A percentile compares a stretch with the other conserved stretches of the same genome.
phyloP scores from a whole-genome alignment of 2,329 filamentous ascomycete genomes.

The Bipolaris oryzae region DNA sequence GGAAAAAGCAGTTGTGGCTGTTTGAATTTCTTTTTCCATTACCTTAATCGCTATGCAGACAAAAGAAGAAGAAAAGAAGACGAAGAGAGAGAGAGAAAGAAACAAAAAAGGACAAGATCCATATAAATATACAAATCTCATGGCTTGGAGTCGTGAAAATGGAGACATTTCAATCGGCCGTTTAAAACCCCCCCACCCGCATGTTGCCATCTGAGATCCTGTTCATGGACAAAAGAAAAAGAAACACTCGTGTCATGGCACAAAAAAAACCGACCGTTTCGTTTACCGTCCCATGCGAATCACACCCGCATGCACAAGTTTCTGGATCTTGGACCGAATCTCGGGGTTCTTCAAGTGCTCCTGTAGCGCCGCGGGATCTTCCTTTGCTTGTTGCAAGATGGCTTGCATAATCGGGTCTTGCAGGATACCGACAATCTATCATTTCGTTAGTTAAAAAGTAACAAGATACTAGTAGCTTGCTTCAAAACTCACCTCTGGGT shows the following conservation, averaged over 20 bases:
- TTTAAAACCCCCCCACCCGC: background rate
- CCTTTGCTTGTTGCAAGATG: constrained; percentile 95
- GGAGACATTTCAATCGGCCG: background rate
- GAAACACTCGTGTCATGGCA: background rate
- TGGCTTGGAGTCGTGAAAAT: background rate
- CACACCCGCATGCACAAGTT: constrained; percentile 89
- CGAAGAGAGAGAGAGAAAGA: background rate
- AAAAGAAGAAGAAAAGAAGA: background rate
- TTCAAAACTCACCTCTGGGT: constrained; percentile 75
- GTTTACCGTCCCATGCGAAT: constrained; percentile 72
- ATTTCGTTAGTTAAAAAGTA: constrained; percentile 29
- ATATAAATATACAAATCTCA: constrained; percentile 1
- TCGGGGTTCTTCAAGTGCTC: constrained; percentile 96
- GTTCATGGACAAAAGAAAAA: background rate
- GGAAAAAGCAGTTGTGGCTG: background rate
- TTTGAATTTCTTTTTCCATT: constrained; percentile 1
- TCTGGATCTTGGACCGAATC: constrained; percentile 89
- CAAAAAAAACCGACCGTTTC: background rate
- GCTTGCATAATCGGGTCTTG: constrained; percentile 97
- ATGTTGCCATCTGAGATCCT: background rate
- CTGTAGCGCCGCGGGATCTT: constrained; percentile 86
- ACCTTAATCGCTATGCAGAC: constrained; percentile 29
- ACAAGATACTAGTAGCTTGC: background rate
- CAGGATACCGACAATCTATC: constrained; percentile 82
- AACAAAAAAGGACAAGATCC: background rate